A percentile compares a stretch with the other conserved stretches of the same genome.
Evolutionary conservation across 2,329 filamentous ascomycete genomes (phyloP).

Genomic region (Tolypocladium amazonense): DNA sequence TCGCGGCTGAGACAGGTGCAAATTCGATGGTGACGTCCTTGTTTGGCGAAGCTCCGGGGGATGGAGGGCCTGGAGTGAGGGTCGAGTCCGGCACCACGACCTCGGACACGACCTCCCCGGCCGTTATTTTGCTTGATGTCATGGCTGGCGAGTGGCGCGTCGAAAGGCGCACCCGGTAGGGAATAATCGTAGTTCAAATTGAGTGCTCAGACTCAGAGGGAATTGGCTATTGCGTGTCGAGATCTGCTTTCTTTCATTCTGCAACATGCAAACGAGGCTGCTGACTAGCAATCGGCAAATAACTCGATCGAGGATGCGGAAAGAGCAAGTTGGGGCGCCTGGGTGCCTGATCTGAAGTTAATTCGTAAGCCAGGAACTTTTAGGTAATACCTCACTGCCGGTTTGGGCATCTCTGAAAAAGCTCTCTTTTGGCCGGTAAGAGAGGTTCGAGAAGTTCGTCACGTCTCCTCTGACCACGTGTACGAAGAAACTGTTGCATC

Average conservation of each 20-base stretch:
- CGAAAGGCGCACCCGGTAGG: neutral
- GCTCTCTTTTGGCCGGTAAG: no score
- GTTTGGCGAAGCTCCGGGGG: neutral
- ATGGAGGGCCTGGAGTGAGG: neutral
- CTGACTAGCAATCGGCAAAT: neutral
- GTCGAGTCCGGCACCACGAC: neutral
- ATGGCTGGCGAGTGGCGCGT: neutral
- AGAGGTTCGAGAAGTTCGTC: neutral
- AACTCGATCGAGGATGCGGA: neutral
- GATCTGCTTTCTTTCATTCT: neutral
- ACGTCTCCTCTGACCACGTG: neutral
- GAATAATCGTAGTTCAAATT: neutral
- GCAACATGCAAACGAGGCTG: neutral
- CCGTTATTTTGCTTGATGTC: neutral
- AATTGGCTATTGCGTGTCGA: neutral
- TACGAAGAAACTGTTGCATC: neutral
- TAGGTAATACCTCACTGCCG: neutral
- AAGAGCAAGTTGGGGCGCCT: neutral
- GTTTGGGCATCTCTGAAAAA: neutral
- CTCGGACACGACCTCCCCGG: neutral
- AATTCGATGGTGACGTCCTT: conserved; percentile 9
- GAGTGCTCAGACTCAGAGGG: neutral
- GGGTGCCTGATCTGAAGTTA: no score
- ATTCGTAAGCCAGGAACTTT: no score
- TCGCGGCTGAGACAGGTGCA: conserved; percentile 6